These are phyloP conservation scores for Claviceps digitariae DNA, from an alignment of 2,329 filamentous ascomycete species.

Conservation along the genomic window DNA sequence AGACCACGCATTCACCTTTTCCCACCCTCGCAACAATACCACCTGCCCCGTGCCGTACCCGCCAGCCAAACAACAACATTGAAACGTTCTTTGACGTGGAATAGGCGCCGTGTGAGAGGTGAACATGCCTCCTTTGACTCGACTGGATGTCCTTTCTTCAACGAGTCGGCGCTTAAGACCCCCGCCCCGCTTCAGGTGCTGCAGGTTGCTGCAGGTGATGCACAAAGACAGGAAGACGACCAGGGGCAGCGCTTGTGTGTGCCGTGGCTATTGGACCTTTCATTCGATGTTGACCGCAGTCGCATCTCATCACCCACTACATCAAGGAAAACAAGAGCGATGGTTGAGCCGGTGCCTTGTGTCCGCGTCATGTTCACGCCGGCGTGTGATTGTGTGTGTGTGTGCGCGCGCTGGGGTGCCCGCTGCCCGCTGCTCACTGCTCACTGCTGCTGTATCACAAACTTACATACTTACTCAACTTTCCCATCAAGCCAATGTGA, in stretches of 20 bases:
- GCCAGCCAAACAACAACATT: background rate
- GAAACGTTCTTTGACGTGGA: background rate
- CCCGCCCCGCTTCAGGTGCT: background rate
- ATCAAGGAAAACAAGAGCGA: background rate
- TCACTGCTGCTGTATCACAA: background rate
- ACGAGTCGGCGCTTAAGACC: background rate
- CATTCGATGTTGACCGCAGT: background rate
- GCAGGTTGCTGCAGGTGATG: background rate
- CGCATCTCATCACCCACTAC: conserved; percentile 1
- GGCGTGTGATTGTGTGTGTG: background rate
- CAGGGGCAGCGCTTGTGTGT: background rate
- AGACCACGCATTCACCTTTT: background rate
- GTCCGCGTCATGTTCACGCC: background rate
- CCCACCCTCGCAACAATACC: background rate
- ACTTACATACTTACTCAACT: background rate
- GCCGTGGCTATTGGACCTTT: too few relatives aligned
- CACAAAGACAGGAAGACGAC: background rate
- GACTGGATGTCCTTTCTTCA: background rate
- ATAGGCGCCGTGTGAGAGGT: background rate
- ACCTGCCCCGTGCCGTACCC: background rate
- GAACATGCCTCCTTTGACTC: background rate
- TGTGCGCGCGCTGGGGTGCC: too few relatives aligned
- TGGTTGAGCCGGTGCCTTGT: background rate
- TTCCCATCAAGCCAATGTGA: background rate
- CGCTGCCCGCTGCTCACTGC: too few relatives aligned